Conservation (phyloP, 768 basidiomycete genomes). For the Crassisporium funariophilum region DNA sequence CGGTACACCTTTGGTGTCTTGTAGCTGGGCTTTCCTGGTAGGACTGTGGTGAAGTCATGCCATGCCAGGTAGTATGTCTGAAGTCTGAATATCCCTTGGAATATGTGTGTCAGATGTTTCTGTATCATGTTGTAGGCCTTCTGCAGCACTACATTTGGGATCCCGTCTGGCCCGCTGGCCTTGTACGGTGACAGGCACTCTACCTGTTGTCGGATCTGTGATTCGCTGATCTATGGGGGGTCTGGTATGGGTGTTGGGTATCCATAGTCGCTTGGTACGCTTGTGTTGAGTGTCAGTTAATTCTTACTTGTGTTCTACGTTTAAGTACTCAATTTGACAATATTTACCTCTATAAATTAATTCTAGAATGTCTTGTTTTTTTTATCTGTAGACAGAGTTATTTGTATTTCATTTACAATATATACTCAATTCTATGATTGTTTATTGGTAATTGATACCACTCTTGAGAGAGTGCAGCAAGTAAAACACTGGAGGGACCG, state of each 20-base stretch:
- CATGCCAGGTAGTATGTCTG: not conserved
- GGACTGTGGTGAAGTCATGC: not conserved
- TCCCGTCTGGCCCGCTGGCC: not conserved
- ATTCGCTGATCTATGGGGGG: not conserved
- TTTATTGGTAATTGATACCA: no score
- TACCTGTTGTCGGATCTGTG: not conserved
- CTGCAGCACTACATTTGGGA: not conserved
- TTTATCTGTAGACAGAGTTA: no score
- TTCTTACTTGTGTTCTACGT: no score
- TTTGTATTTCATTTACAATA: no score
- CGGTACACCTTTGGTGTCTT: conserved; percentile 27
- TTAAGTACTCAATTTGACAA: no score
- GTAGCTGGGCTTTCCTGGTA: conserved; percentile 24
- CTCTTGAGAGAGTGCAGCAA: no score
- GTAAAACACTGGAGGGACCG: no score
- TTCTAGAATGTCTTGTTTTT: no score
- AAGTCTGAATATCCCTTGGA: not conserved
- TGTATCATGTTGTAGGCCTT: not conserved
- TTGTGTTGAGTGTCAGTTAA: no score
- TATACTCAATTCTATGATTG: no score
- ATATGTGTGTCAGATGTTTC: not conserved
- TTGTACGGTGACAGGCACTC: not conserved
- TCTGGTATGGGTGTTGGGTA: not conserved
- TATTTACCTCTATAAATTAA: no score
- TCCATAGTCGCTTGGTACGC: no score